Evolutionary conservation across 2,329 filamentous ascomycete species (phyloP), one percentile per base, ranked within the genome.

Genomic region (Capronia epimyces): DNA sequence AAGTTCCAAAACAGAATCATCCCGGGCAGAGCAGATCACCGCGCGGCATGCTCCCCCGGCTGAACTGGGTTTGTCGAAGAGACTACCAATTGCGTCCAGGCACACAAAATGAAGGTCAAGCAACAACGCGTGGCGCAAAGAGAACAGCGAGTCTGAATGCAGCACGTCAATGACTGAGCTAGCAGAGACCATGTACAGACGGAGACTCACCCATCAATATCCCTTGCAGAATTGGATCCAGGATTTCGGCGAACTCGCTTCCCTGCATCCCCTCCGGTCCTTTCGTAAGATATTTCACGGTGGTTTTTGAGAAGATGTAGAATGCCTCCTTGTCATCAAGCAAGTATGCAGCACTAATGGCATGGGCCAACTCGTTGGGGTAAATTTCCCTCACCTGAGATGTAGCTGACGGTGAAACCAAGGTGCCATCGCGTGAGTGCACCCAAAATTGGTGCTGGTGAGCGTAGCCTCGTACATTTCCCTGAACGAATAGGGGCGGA

Each of bases 281-380:
- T n/a, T n/a, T n/a, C n/a, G n/a, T n/a, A 5, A 36, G 18, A 25
- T 32, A 22, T 18, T 15, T 9, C 9, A 13, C 13, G 18, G 43
- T 29, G 18, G 10, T 15, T 27, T 24, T 18, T 16, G 43, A 37
- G 31, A 46, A 25, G 8, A 7, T n/a, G 24, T 46, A 37, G 22
- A 46, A 46, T 25, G 43, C 27, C 10, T 34, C 43, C 15, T 24
- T 27, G 6, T 46, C 43, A 37, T 46, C 31, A 15, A 46, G 12
- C n/a, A 36, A 6, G 12, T 46, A 46, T 13, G 43, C 7, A 13
- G 34, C 24, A 1, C 10, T 37, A 13, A 46, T 6, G 13, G 10
- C n/a, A 13, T 16, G 20, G 29, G 16, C 20, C 1, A 9, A 15
- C 2, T 34, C 22, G 3, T 16, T 3, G 3, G 20, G 10, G 43